Percentiles rank a stretch among this genome's conserved stretches.
Evolutionary conservation across 371 early-diverging fungal genomes (phyloP).

Genomic region (Rhizoclosmatium hyalinum): DNA sequence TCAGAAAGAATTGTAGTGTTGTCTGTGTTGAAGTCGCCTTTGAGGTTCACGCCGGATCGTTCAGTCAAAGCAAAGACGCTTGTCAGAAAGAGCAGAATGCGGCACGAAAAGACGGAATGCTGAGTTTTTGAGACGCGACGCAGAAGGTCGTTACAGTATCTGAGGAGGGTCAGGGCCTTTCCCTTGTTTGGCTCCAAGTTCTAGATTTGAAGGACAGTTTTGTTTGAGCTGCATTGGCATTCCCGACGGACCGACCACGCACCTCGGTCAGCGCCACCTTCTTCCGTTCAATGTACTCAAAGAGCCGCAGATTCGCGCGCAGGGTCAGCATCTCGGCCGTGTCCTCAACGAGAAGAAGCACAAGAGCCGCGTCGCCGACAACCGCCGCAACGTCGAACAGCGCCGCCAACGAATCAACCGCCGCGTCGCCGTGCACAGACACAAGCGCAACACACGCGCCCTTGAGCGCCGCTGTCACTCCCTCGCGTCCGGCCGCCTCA

Average conservation of each 20-base stretch:
- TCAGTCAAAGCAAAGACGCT: conserved; percentile 81
- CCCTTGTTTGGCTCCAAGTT: conserved; percentile 75
- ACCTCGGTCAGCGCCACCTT: conserved; percentile 64
- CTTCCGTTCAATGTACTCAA: conserved; percentile 71
- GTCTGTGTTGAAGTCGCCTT: conserved; percentile 80
- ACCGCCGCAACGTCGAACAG: conserved; percentile 1
- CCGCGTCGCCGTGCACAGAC: not conserved
- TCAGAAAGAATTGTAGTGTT: conserved; percentile 65
- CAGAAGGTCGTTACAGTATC: conserved; percentile 83
- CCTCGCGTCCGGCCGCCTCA: not conserved
- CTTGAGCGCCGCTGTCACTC: not conserved
- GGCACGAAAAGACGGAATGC: conserved; percentile 81
- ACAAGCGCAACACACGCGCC: not conserved
- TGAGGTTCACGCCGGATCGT: conserved; percentile 81
- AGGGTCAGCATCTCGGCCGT: conserved; percentile 59
- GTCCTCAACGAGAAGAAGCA: conserved; percentile 63
- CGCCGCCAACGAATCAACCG: not conserved
- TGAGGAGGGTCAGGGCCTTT: conserved; percentile 80
- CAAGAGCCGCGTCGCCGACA: conserved; percentile 25
- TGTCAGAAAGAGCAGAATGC: conserved; percentile 81
- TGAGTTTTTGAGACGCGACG: conserved; percentile 80
- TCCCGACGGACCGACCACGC: conserved; percentile 20
- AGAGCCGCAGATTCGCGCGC: conserved; percentile 61
- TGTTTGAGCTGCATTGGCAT: not conserved
- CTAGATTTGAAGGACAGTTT: conserved; percentile 40